phyloP scores from a whole-genome alignment of 2,329 filamentous ascomycete species.

The Talaromyces marneffei region DNA sequence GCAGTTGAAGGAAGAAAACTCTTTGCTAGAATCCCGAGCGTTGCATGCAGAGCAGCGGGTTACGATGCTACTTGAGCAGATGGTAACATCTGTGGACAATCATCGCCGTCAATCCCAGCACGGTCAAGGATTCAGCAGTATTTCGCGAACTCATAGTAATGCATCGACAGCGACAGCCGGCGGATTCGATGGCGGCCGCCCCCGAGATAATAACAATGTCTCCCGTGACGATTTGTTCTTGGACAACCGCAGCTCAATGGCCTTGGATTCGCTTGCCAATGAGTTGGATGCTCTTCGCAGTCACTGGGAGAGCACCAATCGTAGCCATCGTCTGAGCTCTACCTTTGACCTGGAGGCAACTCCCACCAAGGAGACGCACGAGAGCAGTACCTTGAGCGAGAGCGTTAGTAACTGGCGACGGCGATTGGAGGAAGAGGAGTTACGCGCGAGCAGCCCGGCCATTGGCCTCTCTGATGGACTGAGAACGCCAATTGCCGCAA shows the following conservation, averaged over 20 bases:
- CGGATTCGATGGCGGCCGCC: slow-evolving; percentile 24
- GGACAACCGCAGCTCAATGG: slow-evolving; percentile 58
- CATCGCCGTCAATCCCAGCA: slow-evolving; percentile 71
- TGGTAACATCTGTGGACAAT: slow-evolving; percentile 87
- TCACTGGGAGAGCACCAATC: slow-evolving; percentile 95
- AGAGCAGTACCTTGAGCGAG: slow-evolving; percentile 52
- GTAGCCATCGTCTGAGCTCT: slow-evolving; percentile 85
- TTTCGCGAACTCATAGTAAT: slow-evolving; percentile 50
- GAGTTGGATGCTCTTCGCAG: slow-evolving; percentile 85
- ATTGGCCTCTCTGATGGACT: slow-evolving; percentile 19
- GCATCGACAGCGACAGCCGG: slow-evolving; percentile 45
- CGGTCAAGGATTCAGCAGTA: slow-evolving; percentile 32
- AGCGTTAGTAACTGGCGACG: slow-evolving; percentile 76
- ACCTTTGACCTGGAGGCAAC: slow-evolving; percentile 77
- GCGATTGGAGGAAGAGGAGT: slow-evolving; percentile 59
- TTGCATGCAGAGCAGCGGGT: slow-evolving; percentile 90
- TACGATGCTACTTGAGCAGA: slow-evolving; percentile 84
- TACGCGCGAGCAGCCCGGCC: slow-evolving; percentile 23
- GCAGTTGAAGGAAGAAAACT: slow-evolving; percentile 76
- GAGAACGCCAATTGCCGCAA: slow-evolving; percentile 18
- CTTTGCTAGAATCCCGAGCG: slow-evolving; percentile 72
- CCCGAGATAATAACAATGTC: slow-evolving; percentile 37
- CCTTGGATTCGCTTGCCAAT: slow-evolving; percentile 82
- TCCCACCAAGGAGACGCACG: slow-evolving; percentile 41
- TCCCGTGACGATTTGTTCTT: slow-evolving; percentile 40